phyloP scores from a whole-genome alignment of 2,329 filamentous ascomycete species.

The Penicillium sumatraense region DNA sequence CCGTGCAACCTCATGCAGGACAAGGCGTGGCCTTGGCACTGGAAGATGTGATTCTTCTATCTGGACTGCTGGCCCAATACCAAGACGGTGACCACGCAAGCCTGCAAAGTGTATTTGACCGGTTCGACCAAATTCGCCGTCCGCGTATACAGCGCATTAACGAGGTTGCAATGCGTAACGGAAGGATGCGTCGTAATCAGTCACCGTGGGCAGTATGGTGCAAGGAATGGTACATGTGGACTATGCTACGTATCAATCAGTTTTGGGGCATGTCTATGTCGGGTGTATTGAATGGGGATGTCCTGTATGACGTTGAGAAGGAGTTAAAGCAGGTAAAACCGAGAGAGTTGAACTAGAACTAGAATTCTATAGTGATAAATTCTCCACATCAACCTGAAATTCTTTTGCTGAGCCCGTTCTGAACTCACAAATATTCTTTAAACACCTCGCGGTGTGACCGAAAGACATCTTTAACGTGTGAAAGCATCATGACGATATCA shows the following conservation, averaged over 20 bases:
- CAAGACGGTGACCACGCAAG: background rate
- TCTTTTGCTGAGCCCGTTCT: background rate
- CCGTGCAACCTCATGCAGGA: slow-evolving; percentile 42
- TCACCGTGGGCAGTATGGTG: background rate
- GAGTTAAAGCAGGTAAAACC: background rate
- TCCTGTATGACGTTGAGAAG: background rate
- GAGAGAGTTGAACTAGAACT: background rate
- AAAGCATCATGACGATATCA: background rate
- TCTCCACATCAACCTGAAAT: background rate
- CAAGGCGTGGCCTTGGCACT: slow-evolving; percentile 58
- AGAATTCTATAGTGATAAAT: background rate
- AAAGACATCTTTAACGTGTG: background rate
- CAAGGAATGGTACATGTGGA: background rate
- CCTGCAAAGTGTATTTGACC: background rate
- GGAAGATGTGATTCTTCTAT: slow-evolving; percentile 47
- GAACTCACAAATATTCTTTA: background rate
- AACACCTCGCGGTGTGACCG: background rate
- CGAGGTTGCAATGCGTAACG: background rate
- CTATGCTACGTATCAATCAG: background rate
- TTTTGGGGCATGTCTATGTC: background rate
- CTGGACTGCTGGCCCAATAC: slow-evolving; percentile 21
- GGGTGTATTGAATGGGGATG: background rate
- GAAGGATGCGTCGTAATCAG: background rate
- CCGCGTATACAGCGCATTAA: background rate
- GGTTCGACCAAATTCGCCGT: background rate